Evolutionary conservation across 306 rosid species (phyloP), one percentile per base, ranked within the genome.

Genomic region (Sesbania bispinosa): DNA sequence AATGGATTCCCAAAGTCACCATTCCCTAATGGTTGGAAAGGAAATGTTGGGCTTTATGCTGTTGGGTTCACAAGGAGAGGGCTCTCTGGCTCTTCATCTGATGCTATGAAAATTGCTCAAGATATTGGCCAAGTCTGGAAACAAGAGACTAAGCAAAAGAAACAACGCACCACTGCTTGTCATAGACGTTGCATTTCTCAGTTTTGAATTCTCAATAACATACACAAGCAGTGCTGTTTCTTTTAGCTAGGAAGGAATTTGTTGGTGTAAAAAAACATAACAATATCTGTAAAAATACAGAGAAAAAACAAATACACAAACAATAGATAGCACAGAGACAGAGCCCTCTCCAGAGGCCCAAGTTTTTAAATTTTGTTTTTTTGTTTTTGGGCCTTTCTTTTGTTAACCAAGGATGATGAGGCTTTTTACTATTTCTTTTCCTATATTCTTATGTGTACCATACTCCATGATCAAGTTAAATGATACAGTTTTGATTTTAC

Each of bases 51-150:
- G 3, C 88, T 94, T 4, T 94, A 94, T 59, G 96, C 97, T 2
- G 99, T 94, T 67, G 99, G 99, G 58, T 89, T 94, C 71, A 87
- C 99, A 47, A 89, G 79, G 91, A 89, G 91, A 79, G 99, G 99
- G 75, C 91, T 94, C 11, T 85, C 90, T 50, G 99, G 99, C 51
- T 85, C 85, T 29, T 86, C 99, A 13, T 81, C 69, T 33, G 99
- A 94, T 70, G 99, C 99, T 67, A 63, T 79, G 21, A 89, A 71
- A 82, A 87, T 91, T 13, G 90, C 95, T 10, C 83, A 80, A 77
- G 99, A 94, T 74, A 89, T 94, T 77, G 87, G 87, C 10, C 62
- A 62, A 6, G 85, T 85, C 9, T 94, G 99, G 99, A 94, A 80
- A 48, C 77, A 75, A 24, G 96, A 94, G 36, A 87, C 87, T 1